Conservation (phyloP, 768 basidiomycete genomes). For the Terana coerulea region DNA sequence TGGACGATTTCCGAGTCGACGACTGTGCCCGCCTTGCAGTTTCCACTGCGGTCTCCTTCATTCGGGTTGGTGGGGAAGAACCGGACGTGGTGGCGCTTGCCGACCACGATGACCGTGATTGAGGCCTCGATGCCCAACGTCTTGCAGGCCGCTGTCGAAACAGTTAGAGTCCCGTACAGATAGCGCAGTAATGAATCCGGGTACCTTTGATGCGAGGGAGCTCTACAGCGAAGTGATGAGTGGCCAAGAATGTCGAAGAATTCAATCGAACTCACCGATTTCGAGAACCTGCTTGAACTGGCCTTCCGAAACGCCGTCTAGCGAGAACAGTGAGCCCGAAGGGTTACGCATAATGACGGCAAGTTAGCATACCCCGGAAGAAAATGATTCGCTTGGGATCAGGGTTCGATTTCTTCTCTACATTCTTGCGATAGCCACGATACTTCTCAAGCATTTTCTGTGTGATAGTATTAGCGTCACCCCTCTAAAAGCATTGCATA, state of each 20-base stretch:
- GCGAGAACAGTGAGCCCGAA: not conserved
- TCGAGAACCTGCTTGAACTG: constrained; percentile 49
- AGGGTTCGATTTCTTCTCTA: constrained; percentile 45
- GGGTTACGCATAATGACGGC: not conserved
- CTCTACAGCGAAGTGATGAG: not conserved
- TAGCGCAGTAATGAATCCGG: not conserved
- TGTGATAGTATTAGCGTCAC: constrained; percentile 1
- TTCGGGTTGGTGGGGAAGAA: constrained; percentile 46
- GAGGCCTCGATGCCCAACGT: constrained; percentile 50
- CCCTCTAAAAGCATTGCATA: not conserved
- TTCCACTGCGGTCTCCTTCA: constrained; percentile 62
- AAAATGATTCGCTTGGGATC: constrained; percentile 72
- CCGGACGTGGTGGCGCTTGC: constrained; percentile 70
- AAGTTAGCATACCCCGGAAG: constrained; percentile 48
- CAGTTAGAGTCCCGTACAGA: no score
- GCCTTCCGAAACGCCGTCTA: constrained; percentile 56
- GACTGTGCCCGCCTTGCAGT: constrained; percentile 76
- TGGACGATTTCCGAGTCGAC: constrained; percentile 68
- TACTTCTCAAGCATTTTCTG: constrained; percentile 57
- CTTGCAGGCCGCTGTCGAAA: constrained; percentile 55
- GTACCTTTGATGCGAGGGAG: constrained; percentile 1
- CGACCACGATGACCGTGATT: constrained; percentile 77
- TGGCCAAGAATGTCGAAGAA: not conserved
- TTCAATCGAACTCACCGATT: constrained; percentile 36
- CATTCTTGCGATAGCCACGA: constrained; percentile 48